These are phyloP conservation scores for Dactylorhiza incarnata DNA, from an alignment of 106 monocot genomes.

Conservation along the genomic window DNA sequence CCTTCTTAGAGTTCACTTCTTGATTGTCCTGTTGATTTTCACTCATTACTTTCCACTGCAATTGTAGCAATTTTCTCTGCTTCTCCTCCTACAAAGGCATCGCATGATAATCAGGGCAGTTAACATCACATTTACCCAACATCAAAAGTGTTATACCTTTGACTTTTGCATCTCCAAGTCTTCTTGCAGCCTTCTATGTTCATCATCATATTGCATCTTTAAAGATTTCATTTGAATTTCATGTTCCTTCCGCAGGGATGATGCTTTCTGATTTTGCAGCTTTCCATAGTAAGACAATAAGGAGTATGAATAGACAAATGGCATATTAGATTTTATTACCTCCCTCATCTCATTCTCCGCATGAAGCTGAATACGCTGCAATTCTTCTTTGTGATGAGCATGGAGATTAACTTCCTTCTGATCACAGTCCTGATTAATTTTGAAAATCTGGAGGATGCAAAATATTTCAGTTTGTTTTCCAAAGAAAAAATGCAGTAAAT, in stretches of 20 bases:
- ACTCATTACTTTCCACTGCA: constrained; percentile 97
- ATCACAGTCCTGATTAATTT: constrained; percentile 60
- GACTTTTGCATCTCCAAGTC: constrained; percentile 79
- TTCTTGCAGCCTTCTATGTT: constrained; percentile 60
- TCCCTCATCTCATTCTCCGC: constrained; percentile 90
- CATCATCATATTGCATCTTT: constrained; percentile 76
- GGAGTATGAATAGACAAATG: not conserved
- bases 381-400: constrained; percentile 63
- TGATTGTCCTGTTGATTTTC: constrained; percentile 87
- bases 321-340: constrained; percentile 25
- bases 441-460: constrained; percentile 48
- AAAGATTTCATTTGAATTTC: constrained; percentile 82
- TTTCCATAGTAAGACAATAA: not conserved
- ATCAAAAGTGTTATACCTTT: constrained; percentile 38
- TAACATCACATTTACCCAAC: not conserved
- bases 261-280: constrained; percentile 41
- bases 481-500: not conserved
- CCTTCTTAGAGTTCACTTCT: constrained; percentile 88
- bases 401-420: constrained; percentile 58
- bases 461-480: not conserved
- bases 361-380: constrained; percentile 59
- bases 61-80: constrained; percentile 72
- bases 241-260: constrained; percentile 80
- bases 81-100: constrained; percentile 70
- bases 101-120: not conserved